Evolutionary conservation across 257 asterid genomes (phyloP).

Genomic region (Jacaranda mimosifolia): DNA sequence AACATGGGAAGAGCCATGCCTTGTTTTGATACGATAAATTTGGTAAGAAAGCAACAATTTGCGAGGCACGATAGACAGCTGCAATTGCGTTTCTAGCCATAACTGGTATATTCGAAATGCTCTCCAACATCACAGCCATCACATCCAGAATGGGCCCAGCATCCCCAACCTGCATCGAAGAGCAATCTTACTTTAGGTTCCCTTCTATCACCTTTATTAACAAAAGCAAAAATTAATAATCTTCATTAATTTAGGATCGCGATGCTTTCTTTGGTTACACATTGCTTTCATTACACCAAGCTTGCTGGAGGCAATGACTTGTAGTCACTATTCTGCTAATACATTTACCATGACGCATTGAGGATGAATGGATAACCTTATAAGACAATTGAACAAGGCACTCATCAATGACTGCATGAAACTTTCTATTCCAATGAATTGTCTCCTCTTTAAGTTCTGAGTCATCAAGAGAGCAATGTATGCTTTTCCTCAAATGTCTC

Average conservation of each 20-base stretch:
- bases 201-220: slow-evolving; percentile 28
- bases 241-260: slow-evolving; percentile 7
- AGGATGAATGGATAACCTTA: slow-evolving; percentile 57
- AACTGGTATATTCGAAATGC: slow-evolving; percentile 64
- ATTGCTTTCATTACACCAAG: slow-evolving; percentile 30
- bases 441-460: slow-evolving; percentile 69
- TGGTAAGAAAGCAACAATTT: slow-evolving; percentile 72
- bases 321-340: slow-evolving; percentile 16
- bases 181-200: slow-evolving; percentile 37
- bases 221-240: neutral
- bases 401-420: slow-evolving; percentile 61
- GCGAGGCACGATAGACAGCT: slow-evolving; percentile 70
- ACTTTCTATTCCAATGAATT: slow-evolving; percentile 65
- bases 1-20: slow-evolving; percentile 50
- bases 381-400: slow-evolving; percentile 73
- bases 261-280: neutral
- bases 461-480: slow-evolving; percentile 67
- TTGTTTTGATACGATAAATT: slow-evolving; percentile 63
- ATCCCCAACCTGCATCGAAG: slow-evolving; percentile 69
- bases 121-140: slow-evolving; percentile 88
- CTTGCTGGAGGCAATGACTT: slow-evolving; percentile 23
- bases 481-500: slow-evolving; percentile 79
- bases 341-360: slow-evolving; percentile 19
- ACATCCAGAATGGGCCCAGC: slow-evolving; percentile 83
- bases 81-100: slow-evolving; percentile 78